Conservation (phyloP, 805 yeast species). For the Metschnikowia continentalis region DNA sequence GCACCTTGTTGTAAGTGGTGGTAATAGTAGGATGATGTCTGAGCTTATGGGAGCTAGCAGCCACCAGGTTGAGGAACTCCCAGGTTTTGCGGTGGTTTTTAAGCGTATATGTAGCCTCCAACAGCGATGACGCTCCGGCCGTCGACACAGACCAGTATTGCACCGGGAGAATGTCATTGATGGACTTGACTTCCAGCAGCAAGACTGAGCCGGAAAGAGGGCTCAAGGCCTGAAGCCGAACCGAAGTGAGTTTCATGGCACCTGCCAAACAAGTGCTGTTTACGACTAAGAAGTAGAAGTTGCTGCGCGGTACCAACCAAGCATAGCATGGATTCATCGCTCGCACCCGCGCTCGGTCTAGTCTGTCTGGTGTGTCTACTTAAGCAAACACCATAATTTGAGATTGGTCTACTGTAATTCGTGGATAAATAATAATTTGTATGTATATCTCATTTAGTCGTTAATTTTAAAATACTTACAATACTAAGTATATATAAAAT, state of each 20-base stretch:
- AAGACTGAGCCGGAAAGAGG: slow-evolving; percentile 4
- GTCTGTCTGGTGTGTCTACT: too few species aligned
- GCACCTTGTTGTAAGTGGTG: slow-evolving; percentile 58
- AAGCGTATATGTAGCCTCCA: slow-evolving; percentile 40
- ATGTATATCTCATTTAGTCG: too few species aligned
- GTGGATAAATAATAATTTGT: too few species aligned
- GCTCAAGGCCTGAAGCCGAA: slow-evolving; percentile 2
- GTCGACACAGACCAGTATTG: slow-evolving; percentile 9
- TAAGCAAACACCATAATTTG: too few species aligned
- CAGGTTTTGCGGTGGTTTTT: slow-evolving; percentile 59
- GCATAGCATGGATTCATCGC: too few species aligned
- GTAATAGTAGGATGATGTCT: slow-evolving; percentile 72
- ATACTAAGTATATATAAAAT: too few species aligned
- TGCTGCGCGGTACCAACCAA: too few species aligned
- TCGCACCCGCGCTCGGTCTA: too few species aligned
- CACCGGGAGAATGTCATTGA: slow-evolving; percentile 47
- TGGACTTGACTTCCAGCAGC: slow-evolving; percentile 30
- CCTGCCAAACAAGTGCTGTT: background rate
- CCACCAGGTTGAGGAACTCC: slow-evolving; percentile 57
- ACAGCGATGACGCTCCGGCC: slow-evolving; percentile 4
- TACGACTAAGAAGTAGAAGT: too few species aligned
- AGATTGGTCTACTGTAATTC: too few species aligned
- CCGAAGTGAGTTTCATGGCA: background rate
- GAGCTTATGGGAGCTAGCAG: slow-evolving; percentile 51
- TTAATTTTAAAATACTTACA: too few species aligned